Conservation (phyloP, 2,329 filamentous ascomycete genomes). For the Diplodia intermedia region DNA sequence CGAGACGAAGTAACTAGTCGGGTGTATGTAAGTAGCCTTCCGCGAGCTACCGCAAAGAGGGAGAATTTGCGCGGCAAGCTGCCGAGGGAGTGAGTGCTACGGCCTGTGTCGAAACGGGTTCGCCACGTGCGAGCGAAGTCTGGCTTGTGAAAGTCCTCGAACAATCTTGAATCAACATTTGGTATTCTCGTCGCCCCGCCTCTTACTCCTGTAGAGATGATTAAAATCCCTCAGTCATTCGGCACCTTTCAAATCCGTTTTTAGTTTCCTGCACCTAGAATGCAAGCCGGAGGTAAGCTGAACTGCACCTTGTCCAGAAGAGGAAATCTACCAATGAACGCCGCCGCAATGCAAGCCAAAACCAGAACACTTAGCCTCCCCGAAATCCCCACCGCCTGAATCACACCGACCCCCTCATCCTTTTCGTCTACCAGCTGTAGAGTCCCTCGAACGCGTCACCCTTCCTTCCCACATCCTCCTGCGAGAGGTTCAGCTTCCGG, state of each 20-base stretch:
- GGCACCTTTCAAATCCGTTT: background rate
- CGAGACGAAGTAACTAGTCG: background rate
- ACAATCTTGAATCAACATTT: background rate
- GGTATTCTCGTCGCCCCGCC: background rate
- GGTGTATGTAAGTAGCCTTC: background rate
- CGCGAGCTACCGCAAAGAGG: background rate
- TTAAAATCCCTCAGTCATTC: background rate
- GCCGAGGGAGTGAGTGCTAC: background rate
- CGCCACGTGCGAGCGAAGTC: background rate
- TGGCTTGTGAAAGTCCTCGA: background rate
- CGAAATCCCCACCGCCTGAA: background rate
- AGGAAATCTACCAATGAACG: constrained; percentile 11
- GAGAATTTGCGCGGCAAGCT: background rate
- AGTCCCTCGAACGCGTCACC: constrained; percentile 67
- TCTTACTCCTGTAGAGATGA: background rate
- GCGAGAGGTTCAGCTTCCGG: constrained; percentile 71
- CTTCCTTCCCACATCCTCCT: constrained; percentile 64
- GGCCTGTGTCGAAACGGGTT: background rate
- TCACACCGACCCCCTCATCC: background rate
- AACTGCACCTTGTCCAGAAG: constrained; percentile 11
- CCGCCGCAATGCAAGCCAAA: constrained; percentile 31
- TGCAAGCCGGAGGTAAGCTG: background rate
- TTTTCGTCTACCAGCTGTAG: constrained; percentile 18
- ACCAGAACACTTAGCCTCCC: background rate
- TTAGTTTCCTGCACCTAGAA: background rate